Evolutionary conservation across 352 stramenopile species (phyloP), one percentile per base, ranked within the genome.

Genomic region (Phytophthora idaei): DNA sequence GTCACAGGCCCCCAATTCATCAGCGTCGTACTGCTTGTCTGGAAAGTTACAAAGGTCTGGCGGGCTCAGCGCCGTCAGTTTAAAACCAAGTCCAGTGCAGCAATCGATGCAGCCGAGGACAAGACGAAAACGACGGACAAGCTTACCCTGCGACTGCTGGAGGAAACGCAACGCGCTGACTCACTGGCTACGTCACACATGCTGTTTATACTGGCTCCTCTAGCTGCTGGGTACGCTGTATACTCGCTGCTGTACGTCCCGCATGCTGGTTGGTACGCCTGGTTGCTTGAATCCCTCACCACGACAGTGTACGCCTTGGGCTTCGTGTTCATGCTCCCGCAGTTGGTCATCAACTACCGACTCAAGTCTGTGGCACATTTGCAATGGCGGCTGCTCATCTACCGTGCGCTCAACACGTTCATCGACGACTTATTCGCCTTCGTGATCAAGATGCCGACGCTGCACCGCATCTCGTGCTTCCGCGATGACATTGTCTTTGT

Each of bases 301-400:
- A 90, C 92, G 46, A 81, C 83, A 15, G 89, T 97, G 7, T 98
- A 98, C 71, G 91, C 85, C 5, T 92, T 98, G 71, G 85, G 92
- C 14, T 98, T 98, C 68, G 88, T 97, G 51, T 87, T 93, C 50
- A 94, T 98, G 78, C 95, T 90, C 29, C 92, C 92, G 4, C 92
- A 98, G 71, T 69, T 99, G 17, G 97, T 98, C 66, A 93, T 98
- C 64, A 98, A 98, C 67, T 98, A 97, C 64, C 86, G 92, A 59
- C 79, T 98, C 46, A 97, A 98, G 67, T 94, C 79, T 8, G 90
- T 97, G 17, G 90, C 90, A 14, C 92, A 98, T 55, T 63, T 98
- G 41, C 90, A 95, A 58, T 99, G 97, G 95, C 85, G 94, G 37
- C 89, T 97, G 50, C 81, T 99, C 51, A 90, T 98, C 53, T 99